Evolutionary conservation across 1,284 basidiomycete species (phyloP), one percentile per base, ranked within the genome.

Genomic region (Moniliophthora roreri): DNA sequence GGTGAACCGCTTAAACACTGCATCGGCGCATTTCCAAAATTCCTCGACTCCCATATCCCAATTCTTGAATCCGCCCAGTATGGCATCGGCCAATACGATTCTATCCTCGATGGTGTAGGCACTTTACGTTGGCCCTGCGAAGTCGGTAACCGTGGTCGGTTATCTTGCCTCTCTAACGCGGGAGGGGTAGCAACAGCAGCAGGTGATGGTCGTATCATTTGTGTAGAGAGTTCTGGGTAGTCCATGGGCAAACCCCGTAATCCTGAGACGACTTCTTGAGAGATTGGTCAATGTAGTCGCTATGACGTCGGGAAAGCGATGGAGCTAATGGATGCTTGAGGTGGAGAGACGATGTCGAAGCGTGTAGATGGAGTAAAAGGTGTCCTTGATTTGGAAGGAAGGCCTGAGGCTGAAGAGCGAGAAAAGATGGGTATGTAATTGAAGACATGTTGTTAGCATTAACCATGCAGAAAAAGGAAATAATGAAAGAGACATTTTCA

Each of bases 21-120:
- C 20, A 99, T 84, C 3, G 95, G 95, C 26, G 95, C 92, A 69
- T 98, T 98, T 32, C 96, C 97, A 56, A 99, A 69, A 69, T 99
- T 99, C 80, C 94, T 95, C 67, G 99, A 69, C 2, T 96, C 96
- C 0, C 89, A 89, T 35, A 89, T 82, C 15, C 91, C 92, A 54
- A 95, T 82, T 59, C 87, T 80, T 38, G 82, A 75, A 66, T 93
- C 89, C 15, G 77, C 69, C 93, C 93, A 95, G 67, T 90, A 94
- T 8, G 76, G 76, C 20, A 92, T 83, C 9, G 85, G 84, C 66
- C 89, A 92, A 49, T 85, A 81, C n/a, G 81, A 84, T 21, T 69
- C 66, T 55, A 90, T 88, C 32, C 80, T 78, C 20, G 85, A 87
- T 1, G 82, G 79, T 56, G 78, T 58, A 68, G 79, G 63, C 26